Evolutionary conservation across 192 early-diverging fungal genomes (phyloP), one percentile per base, ranked within the genome.

Genomic region (Rhizophlyctis rosea): DNA sequence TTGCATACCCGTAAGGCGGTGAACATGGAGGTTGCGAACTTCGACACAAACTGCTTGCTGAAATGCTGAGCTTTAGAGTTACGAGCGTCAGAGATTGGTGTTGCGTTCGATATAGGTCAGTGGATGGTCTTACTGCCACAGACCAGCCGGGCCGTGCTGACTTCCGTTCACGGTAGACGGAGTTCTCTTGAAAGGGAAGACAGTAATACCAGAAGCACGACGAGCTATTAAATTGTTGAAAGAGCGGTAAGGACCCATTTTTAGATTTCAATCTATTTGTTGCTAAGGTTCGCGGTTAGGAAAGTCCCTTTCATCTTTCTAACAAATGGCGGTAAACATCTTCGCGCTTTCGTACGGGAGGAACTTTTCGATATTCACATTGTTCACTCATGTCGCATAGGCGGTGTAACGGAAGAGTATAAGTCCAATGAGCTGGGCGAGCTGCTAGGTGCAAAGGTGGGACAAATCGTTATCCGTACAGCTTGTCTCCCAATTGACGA

Each of bases 81-180:
- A 33, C 47, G 48, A 18, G 55, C 58, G 24, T 39, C 48, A 31
- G 27, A 69, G 31, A 30, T 75, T 50, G 76, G 68, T 11, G 33
- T 78, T 49, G 76, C 71, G 13, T 78, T 78, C 50, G 76, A 78
- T 62, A 75, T 78, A 61, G 69, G 59, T 61, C 5, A 4, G 25
- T 14, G 13, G 49, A 14, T 25, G 16, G 30, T 57, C 9, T 29
- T 13, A 23, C 56, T 25, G 7, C 59, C 7, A 58, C 4, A n/a
- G 54, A 9, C 5, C 11, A 4, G 50, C 18, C 18, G 44, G 25
- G 7, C 16, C 27, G 13, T 7, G 3, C 59, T 18, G 14, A n/a
- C 28, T 85, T 27, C 83, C 79, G n/a, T 85, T 90, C 54, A 88
- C 89, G 61, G 87, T 90, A 68, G 93, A 96, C 63, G 94, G 94